Evolutionary conservation across 345 rosid species (phyloP).

Genomic region (Balakata baccata): DNA sequence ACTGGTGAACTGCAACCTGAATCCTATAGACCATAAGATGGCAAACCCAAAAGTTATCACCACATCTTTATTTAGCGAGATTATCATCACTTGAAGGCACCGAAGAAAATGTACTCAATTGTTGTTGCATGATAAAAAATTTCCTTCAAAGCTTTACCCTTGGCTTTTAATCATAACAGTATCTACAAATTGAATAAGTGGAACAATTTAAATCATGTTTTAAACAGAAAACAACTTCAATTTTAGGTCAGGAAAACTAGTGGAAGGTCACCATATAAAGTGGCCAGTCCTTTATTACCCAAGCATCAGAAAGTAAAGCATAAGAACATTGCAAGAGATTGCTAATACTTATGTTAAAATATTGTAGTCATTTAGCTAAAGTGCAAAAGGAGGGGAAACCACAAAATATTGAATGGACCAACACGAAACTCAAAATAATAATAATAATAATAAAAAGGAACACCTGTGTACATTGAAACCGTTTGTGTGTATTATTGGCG

Average conservation of each 20-base stretch:
- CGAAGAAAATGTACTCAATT: neutral
- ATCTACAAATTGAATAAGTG: neutral
- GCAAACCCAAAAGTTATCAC: too few species aligned
- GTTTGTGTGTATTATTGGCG: neutral
- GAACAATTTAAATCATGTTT: neutral
- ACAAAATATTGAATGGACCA: neutral
- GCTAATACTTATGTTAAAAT: neutral
- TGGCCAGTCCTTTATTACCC: neutral
- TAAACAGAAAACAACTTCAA: neutral
- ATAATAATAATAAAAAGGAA: neutral
- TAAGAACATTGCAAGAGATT: neutral
- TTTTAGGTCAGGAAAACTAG: neutral
- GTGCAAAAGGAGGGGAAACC: neutral
- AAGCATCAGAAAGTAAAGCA: neutral
- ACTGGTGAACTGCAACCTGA: too few species aligned
- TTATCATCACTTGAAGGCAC: neutral
- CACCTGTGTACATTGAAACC: neutral
- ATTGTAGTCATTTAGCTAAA: neutral
- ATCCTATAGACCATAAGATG: too few species aligned
- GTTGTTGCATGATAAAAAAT: too few species aligned
- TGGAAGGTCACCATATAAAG: neutral
- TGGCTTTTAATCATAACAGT: conserved; percentile 4
- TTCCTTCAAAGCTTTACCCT: neutral
- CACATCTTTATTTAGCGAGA: too few species aligned
- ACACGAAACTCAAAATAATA: neutral